These are phyloP conservation scores for Microascus cirrosus DNA, from an alignment of 2,329 filamentous ascomycete genomes.

Conservation along the genomic window DNA sequence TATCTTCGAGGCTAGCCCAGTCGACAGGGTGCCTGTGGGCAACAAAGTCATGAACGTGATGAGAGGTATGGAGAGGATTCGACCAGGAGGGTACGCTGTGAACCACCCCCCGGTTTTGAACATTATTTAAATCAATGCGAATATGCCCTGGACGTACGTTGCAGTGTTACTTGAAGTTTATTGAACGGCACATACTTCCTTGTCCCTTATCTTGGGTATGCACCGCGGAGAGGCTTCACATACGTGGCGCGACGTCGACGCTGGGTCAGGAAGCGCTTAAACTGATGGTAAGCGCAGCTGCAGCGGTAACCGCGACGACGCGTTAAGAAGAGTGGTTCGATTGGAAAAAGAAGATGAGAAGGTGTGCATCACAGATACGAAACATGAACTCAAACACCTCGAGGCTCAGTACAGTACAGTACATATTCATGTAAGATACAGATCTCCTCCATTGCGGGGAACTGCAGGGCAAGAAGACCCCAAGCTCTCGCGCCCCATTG, in stretches of 20 bases:
- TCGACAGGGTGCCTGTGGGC: slow-evolving; percentile 18
- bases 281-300: slow-evolving; percentile 17
- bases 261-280: slow-evolving; percentile 24
- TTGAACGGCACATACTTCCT: slow-evolving; percentile 23
- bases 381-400: slow-evolving; percentile 14
- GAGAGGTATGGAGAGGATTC: slow-evolving; percentile 28
- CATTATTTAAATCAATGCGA: slow-evolving; percentile 16
- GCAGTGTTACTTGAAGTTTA: slow-evolving; percentile 26
- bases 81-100: slow-evolving; percentile 25
- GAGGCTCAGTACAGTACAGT: neutral
- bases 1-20: slow-evolving; percentile 21
- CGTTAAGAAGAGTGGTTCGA: slow-evolving; percentile 16
- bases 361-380: slow-evolving; percentile 16
- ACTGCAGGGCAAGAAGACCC: too few relatives aligned
- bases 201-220: slow-evolving; percentile 24
- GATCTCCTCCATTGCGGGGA: too few relatives aligned
- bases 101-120: slow-evolving; percentile 19
- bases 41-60: slow-evolving; percentile 24
- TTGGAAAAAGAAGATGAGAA: too few relatives aligned
- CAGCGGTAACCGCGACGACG: slow-evolving; percentile 25
- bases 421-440: too few relatives aligned
- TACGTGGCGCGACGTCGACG: slow-evolving; percentile 27
- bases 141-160: slow-evolving; percentile 23
- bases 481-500: too few relatives aligned
- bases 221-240: slow-evolving; percentile 20